phyloP scores from a whole-genome alignment of 192 early-diverging fungal genomes.

The Backusella circina region DNA sequence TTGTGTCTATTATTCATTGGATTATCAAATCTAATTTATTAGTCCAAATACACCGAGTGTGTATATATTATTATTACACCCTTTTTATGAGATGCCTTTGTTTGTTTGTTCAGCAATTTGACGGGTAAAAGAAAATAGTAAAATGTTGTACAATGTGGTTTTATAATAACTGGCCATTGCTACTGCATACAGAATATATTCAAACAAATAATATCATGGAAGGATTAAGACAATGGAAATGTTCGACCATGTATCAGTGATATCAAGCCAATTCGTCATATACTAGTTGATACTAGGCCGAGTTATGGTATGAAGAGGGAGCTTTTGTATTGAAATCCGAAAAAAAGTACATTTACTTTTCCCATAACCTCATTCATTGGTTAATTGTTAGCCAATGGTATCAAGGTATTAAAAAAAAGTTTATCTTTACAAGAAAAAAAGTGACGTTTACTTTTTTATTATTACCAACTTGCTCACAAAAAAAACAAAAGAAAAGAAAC shows the following conservation, averaged over 20 bases:
- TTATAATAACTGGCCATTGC: not conserved
- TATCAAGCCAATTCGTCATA: no score
- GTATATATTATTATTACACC: no score
- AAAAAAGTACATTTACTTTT: not conserved
- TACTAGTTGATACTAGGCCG: no score
- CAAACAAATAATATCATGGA: no score
- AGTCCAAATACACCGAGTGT: no score
- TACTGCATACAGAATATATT: no score
- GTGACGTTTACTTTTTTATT: not conserved
- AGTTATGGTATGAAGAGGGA: no score
- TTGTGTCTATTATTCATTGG: no score
- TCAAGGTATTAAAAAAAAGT: not conserved
- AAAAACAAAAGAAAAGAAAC: not conserved
- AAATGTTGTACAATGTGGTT: not conserved
- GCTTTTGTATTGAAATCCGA: not conserved
- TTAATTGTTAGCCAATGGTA: not conserved
- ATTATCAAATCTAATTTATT: no score
- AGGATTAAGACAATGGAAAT: no score
- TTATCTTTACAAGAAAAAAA: not conserved
- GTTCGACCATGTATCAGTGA: no score
- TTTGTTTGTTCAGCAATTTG: not conserved
- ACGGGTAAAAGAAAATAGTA: not conserved
- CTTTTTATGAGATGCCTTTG: not conserved
- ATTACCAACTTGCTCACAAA: no score
- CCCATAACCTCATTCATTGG: not conserved